These are phyloP conservation scores for Yamadazyma phyllophila DNA, from an alignment of 805 yeast species.

Conservation along the genomic window DNA sequence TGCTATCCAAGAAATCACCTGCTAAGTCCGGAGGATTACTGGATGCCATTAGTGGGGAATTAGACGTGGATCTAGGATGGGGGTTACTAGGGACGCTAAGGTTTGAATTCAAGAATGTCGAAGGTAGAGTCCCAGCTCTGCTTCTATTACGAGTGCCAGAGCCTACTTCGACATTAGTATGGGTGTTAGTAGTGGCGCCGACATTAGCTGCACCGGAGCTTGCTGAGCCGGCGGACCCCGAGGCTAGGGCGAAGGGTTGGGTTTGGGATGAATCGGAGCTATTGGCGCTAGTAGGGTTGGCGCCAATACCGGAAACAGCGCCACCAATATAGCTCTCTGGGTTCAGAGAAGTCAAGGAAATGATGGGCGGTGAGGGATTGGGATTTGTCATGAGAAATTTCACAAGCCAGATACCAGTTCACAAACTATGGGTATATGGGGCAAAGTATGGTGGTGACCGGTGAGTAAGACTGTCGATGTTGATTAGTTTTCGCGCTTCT, in stretches of 20 bases:
- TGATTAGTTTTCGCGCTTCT: background rate
- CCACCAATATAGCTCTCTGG: background rate
- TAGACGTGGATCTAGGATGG: slow-evolving; percentile 11
- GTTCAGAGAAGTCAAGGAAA: slow-evolving; percentile 26
- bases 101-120: slow-evolving; percentile 40
- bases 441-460: no score
- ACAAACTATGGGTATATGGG: background rate
- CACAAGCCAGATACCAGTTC: background rate
- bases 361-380: slow-evolving; percentile 30
- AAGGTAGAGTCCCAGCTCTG: slow-evolving; percentile 79
- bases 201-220: slow-evolving; percentile 13
- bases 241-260: no score
- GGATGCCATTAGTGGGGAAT: slow-evolving; percentile 19
- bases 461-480: background rate
- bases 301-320: background rate
- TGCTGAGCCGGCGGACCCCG: background rate
- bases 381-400: background rate
- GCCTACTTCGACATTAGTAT: slow-evolving; percentile 6
- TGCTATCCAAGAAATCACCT: slow-evolving; percentile 6
- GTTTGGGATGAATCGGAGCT: no score
- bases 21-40: background rate
- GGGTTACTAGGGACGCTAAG: background rate
- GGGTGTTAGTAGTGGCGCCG: slow-evolving; percentile 4
- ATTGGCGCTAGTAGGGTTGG: no score
- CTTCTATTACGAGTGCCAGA: slow-evolving; percentile 44